Conservation (phyloP, 192 early-diverging fungal species). For the Allomyces macrogynus region DNA sequence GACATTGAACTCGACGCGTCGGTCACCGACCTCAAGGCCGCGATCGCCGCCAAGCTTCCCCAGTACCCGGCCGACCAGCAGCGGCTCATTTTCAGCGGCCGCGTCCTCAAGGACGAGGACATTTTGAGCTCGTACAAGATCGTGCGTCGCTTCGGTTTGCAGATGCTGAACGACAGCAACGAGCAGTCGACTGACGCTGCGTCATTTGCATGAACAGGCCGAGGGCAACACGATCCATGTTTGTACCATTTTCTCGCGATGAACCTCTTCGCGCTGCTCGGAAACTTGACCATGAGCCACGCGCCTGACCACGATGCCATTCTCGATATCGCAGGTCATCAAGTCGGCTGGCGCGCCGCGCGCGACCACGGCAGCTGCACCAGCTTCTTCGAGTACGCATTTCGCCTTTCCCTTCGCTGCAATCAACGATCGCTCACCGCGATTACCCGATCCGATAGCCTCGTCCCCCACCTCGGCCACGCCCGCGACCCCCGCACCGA, state of each 20-base stretch:
- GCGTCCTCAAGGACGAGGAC: slow-evolving; percentile 82
- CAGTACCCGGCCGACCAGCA: slow-evolving; percentile 47
- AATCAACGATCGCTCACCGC: no score
- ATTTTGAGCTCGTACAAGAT: slow-evolving; percentile 60
- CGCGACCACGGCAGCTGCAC: slow-evolving; percentile 11
- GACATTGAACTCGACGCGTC: slow-evolving; percentile 33
- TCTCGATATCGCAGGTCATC: background rate
- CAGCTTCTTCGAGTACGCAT: no score
- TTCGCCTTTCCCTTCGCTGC: no score
- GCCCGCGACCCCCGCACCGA: slow-evolving; percentile 15
- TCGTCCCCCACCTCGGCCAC: slow-evolving; percentile 5
- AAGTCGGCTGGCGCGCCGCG: slow-evolving; percentile 5
- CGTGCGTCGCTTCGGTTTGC: slow-evolving; percentile 3
- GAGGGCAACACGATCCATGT: background rate
- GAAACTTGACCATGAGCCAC: no score
- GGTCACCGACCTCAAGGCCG: slow-evolving; percentile 53
- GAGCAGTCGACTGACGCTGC: slow-evolving; percentile 6
- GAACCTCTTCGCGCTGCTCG: no score
- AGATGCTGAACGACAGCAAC: slow-evolving; percentile 1
- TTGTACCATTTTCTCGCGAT: background rate
- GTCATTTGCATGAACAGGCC: background rate
- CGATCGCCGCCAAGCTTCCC: slow-evolving; percentile 37
- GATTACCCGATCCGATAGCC: no score
- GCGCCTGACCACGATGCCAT: no score
- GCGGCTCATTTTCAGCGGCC: slow-evolving; percentile 81